phyloP scores from a whole-genome alignment of 2,329 filamentous ascomycete genomes.

The Xylariaceae sp. region DNA sequence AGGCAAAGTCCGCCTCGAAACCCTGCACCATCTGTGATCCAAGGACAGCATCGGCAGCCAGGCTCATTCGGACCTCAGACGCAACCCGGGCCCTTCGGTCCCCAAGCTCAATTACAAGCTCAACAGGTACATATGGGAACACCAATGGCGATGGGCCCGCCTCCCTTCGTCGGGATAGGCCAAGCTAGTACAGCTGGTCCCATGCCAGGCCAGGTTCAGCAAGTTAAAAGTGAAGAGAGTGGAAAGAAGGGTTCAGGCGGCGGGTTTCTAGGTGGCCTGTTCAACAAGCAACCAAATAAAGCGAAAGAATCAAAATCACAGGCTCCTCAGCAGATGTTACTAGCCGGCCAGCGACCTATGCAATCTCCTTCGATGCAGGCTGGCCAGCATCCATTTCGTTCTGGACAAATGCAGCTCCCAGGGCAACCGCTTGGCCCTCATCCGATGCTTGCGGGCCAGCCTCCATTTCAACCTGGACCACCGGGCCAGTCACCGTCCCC shows the following conservation, averaged over 20 bases:
- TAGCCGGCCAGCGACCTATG: conserved; percentile 24
- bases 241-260: conserved; percentile 33
- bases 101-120: conserved; percentile 1
- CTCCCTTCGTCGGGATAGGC: conserved; percentile 20
- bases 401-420: conserved; percentile 34
- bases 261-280: conserved; percentile 37
- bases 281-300: conserved; percentile 38
- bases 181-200: conserved; percentile 26
- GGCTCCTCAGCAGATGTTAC: conserved; percentile 26
- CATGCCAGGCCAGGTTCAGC: conserved; percentile 25
- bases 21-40: conserved; percentile 5
- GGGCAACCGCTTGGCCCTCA: conserved; percentile 35
- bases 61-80: conserved; percentile 8
- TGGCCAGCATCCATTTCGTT: conserved; percentile 28
- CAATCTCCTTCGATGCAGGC: conserved; percentile 31
- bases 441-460: conserved; percentile 35
- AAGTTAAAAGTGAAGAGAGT: conserved; percentile 32
- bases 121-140: conserved; percentile 18
- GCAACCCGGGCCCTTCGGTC: conserved; percentile 1
- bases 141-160: conserved; percentile 3
- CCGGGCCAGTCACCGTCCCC: conserved; percentile 29
- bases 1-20: conserved; percentile 30
- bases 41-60: conserved; percentile 19
- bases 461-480: conserved; percentile 23
- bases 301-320: conserved; percentile 34